Evolutionary conservation across 1,139 yeast species (phyloP), one percentile per base, ranked within the genome.

Genomic region (Taiozyma onychis): DNA sequence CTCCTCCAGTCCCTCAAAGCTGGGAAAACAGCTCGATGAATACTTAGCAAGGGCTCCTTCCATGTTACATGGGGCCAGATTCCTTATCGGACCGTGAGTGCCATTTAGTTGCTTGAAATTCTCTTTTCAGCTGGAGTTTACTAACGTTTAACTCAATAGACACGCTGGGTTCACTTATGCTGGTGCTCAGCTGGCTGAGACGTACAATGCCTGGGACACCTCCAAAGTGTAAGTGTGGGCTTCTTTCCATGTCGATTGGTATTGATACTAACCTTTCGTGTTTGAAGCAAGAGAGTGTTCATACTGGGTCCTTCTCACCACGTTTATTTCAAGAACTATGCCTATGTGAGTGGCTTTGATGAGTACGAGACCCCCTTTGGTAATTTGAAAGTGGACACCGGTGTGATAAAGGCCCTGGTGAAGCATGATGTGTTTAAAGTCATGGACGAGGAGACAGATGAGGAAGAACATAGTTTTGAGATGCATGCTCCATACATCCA

Each of bases 301-400:
- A 73, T 93, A 2, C 67, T 93, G 60, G 98, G 99, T 0, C 99
- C 99, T 0, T 86, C 97, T 0, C 99, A 93, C 64, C 96, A 88
- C 65, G 83, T 86, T n/a, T 89, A 85, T 63, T 89, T 87, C 69
- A 73, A 74, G 50, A 76, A 78, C 41, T 75, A 75, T 26, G 90
- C 83, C 0, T 71, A 77, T 57, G 65, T 89, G 6, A 75, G 88
- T 2, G 67, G 66, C 2, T 89, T 74, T 61, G 73, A 73, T 11
- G 61, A 55, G 13, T 84, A 89, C 60, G 85, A 77, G 44, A 91
- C 99, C 0, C 99, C 99, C 0, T 64, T 91, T 11, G 99, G 99
- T 0, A 66, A 76, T 41, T 62, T 93, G 4, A 72, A 75, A 0
- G 87, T 91, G 16, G 97, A 91, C 64, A 66, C 64, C 0, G 76